phyloP scores from a whole-genome alignment of 2,329 filamentous ascomycete genomes.

The Biscogniauxia sp. region DNA sequence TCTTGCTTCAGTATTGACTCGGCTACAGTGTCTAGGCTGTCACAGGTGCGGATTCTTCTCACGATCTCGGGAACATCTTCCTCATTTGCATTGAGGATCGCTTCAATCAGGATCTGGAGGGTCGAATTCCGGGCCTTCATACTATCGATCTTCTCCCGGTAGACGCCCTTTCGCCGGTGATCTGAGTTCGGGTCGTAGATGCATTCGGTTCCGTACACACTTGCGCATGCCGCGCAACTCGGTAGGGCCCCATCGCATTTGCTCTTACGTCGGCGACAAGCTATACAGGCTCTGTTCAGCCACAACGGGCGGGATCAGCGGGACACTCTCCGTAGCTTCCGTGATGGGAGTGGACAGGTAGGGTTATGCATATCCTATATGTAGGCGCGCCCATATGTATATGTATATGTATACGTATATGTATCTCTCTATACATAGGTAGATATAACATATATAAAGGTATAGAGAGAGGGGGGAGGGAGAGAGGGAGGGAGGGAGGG shows the following conservation, averaged over 20 bases:
- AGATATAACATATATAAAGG: too few species aligned
- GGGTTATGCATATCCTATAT: too few species aligned
- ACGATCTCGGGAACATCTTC: slow-evolving; percentile 81
- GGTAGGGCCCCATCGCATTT: slow-evolving; percentile 92
- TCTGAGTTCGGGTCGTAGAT: slow-evolving; percentile 96
- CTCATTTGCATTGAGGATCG: slow-evolving; percentile 86
- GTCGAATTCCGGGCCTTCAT: slow-evolving; percentile 85
- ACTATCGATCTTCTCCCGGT: slow-evolving; percentile 88
- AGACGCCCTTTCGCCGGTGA: slow-evolving; percentile 93
- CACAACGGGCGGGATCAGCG: not conserved
- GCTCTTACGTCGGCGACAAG: slow-evolving; percentile 74
- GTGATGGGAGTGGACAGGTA: slow-evolving; percentile 1
- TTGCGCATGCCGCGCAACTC: slow-evolving; percentile 92
- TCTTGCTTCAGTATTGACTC: slow-evolving; percentile 51
- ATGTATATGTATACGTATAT: not conserved
- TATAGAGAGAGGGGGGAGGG: too few species aligned
- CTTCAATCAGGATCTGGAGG: slow-evolving; percentile 87
- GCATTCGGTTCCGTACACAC: slow-evolving; percentile 87
- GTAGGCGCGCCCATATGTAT: too few species aligned
- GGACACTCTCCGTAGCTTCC: slow-evolving; percentile 6
- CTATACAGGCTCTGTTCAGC: slow-evolving; percentile 62
- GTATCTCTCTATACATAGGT: not conserved
- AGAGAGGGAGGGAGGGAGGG: not conserved
- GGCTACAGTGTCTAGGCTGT: slow-evolving; percentile 59
- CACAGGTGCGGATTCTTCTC: slow-evolving; percentile 82